Conservation (phyloP, 495 filamentous ascomycete species). For the Podospora tetraspora region DNA sequence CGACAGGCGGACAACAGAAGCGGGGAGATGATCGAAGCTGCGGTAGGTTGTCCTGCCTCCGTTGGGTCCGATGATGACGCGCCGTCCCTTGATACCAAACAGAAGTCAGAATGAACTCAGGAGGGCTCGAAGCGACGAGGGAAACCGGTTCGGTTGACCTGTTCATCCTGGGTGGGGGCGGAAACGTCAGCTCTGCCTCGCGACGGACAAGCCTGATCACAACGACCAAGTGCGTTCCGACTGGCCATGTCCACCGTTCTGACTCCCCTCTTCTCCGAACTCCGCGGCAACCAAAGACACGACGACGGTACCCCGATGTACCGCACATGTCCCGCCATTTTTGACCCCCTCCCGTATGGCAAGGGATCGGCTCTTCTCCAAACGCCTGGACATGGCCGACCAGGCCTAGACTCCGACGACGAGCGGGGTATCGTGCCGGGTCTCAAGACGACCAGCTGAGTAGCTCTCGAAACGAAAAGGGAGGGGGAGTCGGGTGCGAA, state of each 20-base stretch:
- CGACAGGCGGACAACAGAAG: background rate
- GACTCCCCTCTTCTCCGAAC: background rate
- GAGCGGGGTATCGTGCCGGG: slow-evolving; percentile 8
- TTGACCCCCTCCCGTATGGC: background rate
- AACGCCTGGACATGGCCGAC: background rate
- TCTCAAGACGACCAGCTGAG: background rate
- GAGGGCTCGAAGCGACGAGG: background rate
- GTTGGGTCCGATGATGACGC: background rate
- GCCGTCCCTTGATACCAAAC: slow-evolving; percentile 8
- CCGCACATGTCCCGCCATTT: background rate
- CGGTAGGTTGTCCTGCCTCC: background rate
- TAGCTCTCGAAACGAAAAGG: background rate
- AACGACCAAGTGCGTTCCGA: background rate
- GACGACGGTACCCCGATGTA: slow-evolving; percentile 9
- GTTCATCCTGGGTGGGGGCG: background rate
- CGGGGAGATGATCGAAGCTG: background rate
- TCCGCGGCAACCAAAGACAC: background rate
- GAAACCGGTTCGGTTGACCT: background rate
- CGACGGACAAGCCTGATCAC: background rate
- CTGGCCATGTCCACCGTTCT: background rate
- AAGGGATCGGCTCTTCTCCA: background rate
- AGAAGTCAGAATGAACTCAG: background rate
- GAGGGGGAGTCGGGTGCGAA: background rate
- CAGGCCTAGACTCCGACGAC: slow-evolving; percentile 4
- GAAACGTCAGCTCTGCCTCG: background rate